A percentile compares a stretch with the other conserved stretches of the same genome.
Evolutionary conservation across 192 early-diverging fungal species (phyloP).

Genomic region (Rhizophagus clarus): DNA sequence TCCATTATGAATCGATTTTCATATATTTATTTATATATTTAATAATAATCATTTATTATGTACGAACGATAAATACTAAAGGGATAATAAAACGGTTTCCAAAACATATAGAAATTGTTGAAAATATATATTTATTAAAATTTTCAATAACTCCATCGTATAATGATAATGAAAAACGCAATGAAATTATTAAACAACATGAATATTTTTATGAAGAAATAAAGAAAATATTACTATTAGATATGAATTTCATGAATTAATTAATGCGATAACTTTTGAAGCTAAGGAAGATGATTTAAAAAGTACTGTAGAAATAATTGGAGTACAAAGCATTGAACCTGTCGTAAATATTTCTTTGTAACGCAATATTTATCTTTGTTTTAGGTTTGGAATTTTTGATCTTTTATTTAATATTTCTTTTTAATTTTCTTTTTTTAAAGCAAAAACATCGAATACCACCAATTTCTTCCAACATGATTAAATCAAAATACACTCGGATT

Average conservation of each 20-base stretch:
- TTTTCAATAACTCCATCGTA: no score
- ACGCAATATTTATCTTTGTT: neutral
- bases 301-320: neutral
- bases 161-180: no score
- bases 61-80: no score
- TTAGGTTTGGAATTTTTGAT: neutral
- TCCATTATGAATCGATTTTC: no score
- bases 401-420: neutral
- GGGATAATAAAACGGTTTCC: no score
- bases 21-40: no score
- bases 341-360: neutral
- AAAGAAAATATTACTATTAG: neutral
- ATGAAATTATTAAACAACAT: constrained; percentile 1
- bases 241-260: constrained; percentile 5
- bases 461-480: neutral
- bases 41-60: no score
- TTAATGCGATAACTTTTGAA: neutral
- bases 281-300: neutral
- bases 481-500: neutral
- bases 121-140: no score
- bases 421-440: neutral
- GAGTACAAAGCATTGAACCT: neutral
- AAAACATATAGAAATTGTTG: no score
- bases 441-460: neutral
- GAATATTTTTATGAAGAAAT: neutral